Percentiles rank a stretch among this genome's conserved stretches.
These are phyloP conservation scores for Lactifluus pinguis DNA, from an alignment of 768 basidiomycete genomes.

Conservation along the genomic window DNA sequence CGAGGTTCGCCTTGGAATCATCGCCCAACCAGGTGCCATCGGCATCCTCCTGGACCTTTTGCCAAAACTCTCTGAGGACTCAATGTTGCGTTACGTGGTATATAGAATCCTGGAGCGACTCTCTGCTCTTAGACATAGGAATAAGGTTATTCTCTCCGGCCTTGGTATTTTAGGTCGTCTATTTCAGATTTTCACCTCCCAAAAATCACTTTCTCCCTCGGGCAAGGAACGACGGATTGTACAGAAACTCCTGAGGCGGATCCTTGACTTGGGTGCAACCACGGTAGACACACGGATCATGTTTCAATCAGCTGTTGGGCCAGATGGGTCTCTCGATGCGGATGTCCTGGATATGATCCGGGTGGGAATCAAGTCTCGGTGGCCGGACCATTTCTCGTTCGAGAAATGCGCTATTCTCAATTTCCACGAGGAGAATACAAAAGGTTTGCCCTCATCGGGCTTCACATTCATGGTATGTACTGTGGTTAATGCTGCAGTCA, in stretches of 20 bases:
- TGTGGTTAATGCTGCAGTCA: conserved; percentile 11
- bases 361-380: conserved; percentile 60
- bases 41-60: conserved; percentile 47
- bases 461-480: conserved; percentile 60
- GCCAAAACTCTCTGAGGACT: conserved; percentile 29
- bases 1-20: conserved; percentile 34
- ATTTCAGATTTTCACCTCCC: conserved; percentile 37
- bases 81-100: conserved; percentile 40
- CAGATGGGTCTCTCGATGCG: conserved; percentile 43
- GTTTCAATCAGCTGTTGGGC: conserved; percentile 47
- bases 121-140: conserved; percentile 52
- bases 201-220: conserved; percentile 22
- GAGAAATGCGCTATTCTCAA: conserved; percentile 46
- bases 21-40: conserved; percentile 54
- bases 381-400: conserved; percentile 73
- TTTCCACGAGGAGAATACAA: conserved; percentile 38
- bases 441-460: conserved; percentile 49
- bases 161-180: conserved; percentile 46
- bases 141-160: conserved; percentile 57
- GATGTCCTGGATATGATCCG: conserved; percentile 66
- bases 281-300: conserved; percentile 55
- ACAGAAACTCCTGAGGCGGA: conserved; percentile 53
- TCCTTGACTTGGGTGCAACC: conserved; percentile 68
- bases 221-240: conserved; percentile 48
- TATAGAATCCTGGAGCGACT: conserved; percentile 59